A percentile compares a stretch with the other conserved stretches of the same genome.
These are phyloP conservation scores for Pichia sp. DNA, from an alignment of 1,139 yeast species.

Conservation along the genomic window DNA sequence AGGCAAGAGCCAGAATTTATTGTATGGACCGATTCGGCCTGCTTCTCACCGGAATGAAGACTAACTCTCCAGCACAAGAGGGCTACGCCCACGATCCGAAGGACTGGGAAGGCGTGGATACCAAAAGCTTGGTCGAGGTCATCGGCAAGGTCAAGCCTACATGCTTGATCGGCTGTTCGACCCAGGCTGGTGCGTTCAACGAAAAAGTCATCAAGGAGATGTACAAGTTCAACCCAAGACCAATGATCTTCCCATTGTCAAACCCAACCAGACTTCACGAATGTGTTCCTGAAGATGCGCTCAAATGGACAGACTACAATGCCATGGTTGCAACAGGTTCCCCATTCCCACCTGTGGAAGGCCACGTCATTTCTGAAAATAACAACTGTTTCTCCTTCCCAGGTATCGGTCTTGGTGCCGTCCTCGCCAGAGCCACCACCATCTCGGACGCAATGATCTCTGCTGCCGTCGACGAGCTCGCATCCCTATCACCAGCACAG, in stretches of 20 bases:
- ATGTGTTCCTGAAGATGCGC: slow-evolving; percentile 83
- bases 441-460: slow-evolving; percentile 89
- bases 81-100: slow-evolving; percentile 68
- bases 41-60: slow-evolving; percentile 54
- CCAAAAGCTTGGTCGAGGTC: slow-evolving; percentile 61
- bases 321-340: slow-evolving; percentile 97
- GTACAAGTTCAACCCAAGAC: slow-evolving; percentile 82
- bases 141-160: slow-evolving; percentile 78
- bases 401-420: slow-evolving; percentile 95
- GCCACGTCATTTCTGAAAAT: slow-evolving; percentile 83
- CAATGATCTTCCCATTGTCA: slow-evolving; percentile 91
- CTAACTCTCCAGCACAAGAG: slow-evolving; percentile 61
- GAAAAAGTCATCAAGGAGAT: slow-evolving; percentile 80
- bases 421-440: slow-evolving; percentile 71
- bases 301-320: slow-evolving; percentile 86
- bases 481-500: slow-evolving; percentile 69
- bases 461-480: slow-evolving; percentile 91
- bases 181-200: slow-evolving; percentile 92
- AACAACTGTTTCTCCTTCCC: slow-evolving; percentile 97
- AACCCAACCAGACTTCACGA: slow-evolving; percentile 97
- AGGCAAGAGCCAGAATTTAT: slow-evolving; percentile 69
- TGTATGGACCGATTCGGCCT: slow-evolving; percentile 84
- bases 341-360: slow-evolving; percentile 92
- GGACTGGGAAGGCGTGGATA: slow-evolving; percentile 71
- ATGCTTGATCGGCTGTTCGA: slow-evolving; percentile 91